Evolutionary conservation across 2,329 filamentous ascomycete genomes (phyloP).

Genomic region (Delphinella strobiligena): DNA sequence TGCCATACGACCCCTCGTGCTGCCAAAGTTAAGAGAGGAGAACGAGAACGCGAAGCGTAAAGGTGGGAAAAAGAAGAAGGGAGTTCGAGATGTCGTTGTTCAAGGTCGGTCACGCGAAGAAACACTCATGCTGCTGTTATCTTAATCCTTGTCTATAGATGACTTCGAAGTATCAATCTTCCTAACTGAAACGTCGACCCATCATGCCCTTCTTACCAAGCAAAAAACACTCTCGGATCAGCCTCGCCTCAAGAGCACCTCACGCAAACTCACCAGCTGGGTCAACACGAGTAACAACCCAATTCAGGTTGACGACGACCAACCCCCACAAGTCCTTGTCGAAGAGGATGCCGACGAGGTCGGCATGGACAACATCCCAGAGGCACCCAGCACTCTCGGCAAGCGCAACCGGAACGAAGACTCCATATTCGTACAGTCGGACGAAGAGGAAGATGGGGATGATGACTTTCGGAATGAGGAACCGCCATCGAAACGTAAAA

Average conservation of each 20-base stretch:
- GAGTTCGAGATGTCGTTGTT: slow-evolving; percentile 76
- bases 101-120: slow-evolving; percentile 46
- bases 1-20: slow-evolving; percentile 69
- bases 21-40: slow-evolving; percentile 86
- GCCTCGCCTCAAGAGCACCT: slow-evolving; percentile 30
- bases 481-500: slow-evolving; percentile 16
- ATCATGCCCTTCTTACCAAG: slow-evolving; percentile 78
- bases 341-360: slow-evolving; percentile 37
- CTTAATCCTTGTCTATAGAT: slow-evolving; percentile 44
- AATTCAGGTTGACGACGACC: slow-evolving; percentile 29
- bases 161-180: slow-evolving; percentile 95
- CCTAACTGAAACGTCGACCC: slow-evolving; percentile 70
- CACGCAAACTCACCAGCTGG: slow-evolving; percentile 33
- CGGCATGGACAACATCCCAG: slow-evolving; percentile 46
- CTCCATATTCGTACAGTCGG: slow-evolving; percentile 24
- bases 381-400: slow-evolving; percentile 17
- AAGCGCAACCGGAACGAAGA: slow-evolving; percentile 16
- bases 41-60: slow-evolving; percentile 49
- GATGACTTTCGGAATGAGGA: slow-evolving; percentile 17
- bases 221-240: slow-evolving; percentile 56
- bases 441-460: slow-evolving; percentile 23
- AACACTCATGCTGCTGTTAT: neutral
- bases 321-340: slow-evolving; percentile 32
- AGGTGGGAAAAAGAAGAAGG: slow-evolving; percentile 50
- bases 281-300: slow-evolving; percentile 29